These are phyloP conservation scores for Scalesia atractyloides DNA, from an alignment of 129 eudicot genomes.

Conservation along the genomic window DNA sequence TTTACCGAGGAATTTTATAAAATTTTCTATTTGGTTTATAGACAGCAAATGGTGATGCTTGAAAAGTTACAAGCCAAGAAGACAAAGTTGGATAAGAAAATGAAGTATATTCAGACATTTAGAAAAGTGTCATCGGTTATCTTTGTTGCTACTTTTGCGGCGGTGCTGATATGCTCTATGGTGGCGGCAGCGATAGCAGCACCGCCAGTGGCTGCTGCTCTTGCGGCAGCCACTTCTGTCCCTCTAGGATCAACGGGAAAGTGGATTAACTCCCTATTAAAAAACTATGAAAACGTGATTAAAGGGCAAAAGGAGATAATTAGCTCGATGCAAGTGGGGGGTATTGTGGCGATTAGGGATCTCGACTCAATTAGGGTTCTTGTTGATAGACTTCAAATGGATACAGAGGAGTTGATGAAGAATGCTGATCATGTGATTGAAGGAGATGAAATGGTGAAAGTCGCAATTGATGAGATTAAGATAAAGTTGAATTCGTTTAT, in stretches of 20 bases:
- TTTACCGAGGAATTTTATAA: conserved; percentile 72
- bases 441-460: conserved; percentile 62
- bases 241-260: conserved; percentile 88
- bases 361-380: conserved; percentile 67
- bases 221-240: conserved; percentile 68
- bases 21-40: conserved; percentile 67
- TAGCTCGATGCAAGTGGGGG: conserved; percentile 69
- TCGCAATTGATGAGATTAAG: conserved; percentile 69
- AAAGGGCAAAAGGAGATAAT: conserved; percentile 74
- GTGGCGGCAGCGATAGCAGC: conserved; percentile 90
- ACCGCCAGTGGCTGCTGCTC: conserved; percentile 81
- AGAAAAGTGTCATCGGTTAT: conserved; percentile 63
- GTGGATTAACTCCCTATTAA: conserved; percentile 74
- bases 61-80: conserved; percentile 65
- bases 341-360: conserved; percentile 66
- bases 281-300: conserved; percentile 62
- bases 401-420: conserved; percentile 53
- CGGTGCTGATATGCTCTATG: conserved; percentile 77
- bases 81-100: conserved; percentile 63
- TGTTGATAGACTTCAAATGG: conserved; percentile 63
- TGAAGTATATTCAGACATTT: conserved; percentile 58
- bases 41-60: conserved; percentile 70
- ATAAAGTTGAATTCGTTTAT: conserved; percentile 57
- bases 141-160: conserved; percentile 78
- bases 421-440: conserved; percentile 48